Percentiles rank a stretch among this genome's conserved stretches.
phyloP scores from a whole-genome alignment of 2,329 filamentous ascomycete genomes.

The Fusarium scirpi region DNA sequence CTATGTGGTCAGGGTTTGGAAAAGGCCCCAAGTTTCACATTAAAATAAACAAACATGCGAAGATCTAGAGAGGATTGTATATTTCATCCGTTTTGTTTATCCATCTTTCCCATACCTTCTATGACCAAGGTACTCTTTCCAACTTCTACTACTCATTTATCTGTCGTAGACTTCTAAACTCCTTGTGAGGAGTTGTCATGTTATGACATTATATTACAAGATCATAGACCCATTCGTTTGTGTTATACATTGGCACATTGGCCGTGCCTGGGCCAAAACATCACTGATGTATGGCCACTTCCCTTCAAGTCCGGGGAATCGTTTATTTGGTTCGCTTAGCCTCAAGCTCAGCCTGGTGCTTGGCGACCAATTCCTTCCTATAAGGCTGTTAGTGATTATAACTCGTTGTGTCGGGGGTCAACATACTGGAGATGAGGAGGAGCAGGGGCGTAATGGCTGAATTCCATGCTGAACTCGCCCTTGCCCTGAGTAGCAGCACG shows the following conservation, averaged over 20 bases:
- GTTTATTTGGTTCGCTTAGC: conserved; percentile 66
- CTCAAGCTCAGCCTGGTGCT: conserved; percentile 70
- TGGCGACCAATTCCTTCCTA: conserved; percentile 70
- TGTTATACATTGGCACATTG: conserved; percentile 42
- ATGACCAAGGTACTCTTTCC: conserved; percentile 3
- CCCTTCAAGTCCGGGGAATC: conserved; percentile 1
- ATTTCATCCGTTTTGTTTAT: conserved; percentile 35
- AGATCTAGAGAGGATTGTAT: conserved; percentile 43
- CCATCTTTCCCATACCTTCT: conserved; percentile 25
- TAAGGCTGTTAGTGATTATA: conserved; percentile 23
- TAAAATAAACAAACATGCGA: conserved; percentile 14
- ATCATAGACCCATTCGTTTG: conserved; percentile 39
- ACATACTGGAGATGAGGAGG: conserved; percentile 89
- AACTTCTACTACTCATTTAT: conserved; percentile 29
- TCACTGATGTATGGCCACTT: conserved; percentile 1
- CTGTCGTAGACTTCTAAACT: conserved; percentile 33
- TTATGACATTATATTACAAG: conserved; percentile 46
- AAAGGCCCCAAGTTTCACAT: conserved; percentile 9
- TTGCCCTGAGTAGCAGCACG: conserved; percentile 96
- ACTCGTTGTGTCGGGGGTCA: background rate
- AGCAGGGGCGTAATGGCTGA: conserved; percentile 92
- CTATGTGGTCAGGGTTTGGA: background rate
- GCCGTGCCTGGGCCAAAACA: conserved; percentile 21
- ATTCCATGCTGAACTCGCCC: conserved; percentile 99
- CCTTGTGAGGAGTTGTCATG: conserved; percentile 16